Base-by-base conservation (phyloP, 495 filamentous ascomycete species). In the Trichoderma orchidacearum region DNA sequence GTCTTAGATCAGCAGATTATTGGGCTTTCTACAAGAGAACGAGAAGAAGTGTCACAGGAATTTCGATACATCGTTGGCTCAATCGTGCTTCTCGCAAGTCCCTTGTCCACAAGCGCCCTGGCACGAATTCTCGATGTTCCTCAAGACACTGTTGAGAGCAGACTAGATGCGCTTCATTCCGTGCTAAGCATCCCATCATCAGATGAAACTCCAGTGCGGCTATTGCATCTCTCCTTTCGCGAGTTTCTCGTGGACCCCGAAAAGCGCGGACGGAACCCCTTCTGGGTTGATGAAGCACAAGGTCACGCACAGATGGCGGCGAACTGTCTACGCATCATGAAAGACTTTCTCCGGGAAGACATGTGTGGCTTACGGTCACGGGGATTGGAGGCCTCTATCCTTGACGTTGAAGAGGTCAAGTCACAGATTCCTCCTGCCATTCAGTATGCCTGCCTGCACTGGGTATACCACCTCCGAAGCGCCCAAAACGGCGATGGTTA, bases 391-490 rank as follows among this genome's bases (percentile, higher is more conserved):
- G 52, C 8, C 5, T 45, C 31, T 13, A 30, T 30, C 1, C 50
- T 59, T 18, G 35, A 48, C 25, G 0, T 17, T 17, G 3, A 55
- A 12, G 21, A 58, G 13, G 41, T 61, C 3, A 53, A 57, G 17
- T 29, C 17, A 11, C 13, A 63, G 41, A 58, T 68, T 51, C 52
- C 66, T 38, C 51, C 59, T 15, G 34, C 59, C 18, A 28, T 60
- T 27, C 32, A 56, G 31, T 70, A 75, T 53, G 56, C 63, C 36
- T 75, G 68, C 60, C 56, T 59, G 11, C 67, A 71, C 59, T 78
- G 72, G 74, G 64, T 75, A 5, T 56, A 70, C 54, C 70, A 76
- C 54, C 61, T 74, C 7, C 13, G 63, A 53, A 17, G 62, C 30
- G 57, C 41, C n/a, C 25, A 57, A 17, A 18, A 28, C 50, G 23